Evolutionary conservation across 495 filamentous ascomycete genomes (phyloP), one percentile per base, ranked within the genome.

Genomic region (Cairneyella variabilis): DNA sequence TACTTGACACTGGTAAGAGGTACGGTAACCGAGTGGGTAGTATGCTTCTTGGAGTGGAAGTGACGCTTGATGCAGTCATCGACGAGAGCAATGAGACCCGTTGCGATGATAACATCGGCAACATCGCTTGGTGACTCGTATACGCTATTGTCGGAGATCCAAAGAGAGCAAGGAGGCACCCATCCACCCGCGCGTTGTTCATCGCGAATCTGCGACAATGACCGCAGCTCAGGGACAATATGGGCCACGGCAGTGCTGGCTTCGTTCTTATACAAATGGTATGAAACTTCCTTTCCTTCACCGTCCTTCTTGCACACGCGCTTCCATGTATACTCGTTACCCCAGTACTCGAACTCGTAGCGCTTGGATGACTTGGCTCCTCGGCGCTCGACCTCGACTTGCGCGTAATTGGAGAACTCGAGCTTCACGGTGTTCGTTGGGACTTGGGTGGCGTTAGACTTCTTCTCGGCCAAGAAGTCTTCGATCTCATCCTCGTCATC

Each of bases 341-440:
- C 68, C 68, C 41, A 66, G 49, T 61, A 62, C 32, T 58, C 51
- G 43, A 53, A 64, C 41, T 56, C 68, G 56, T 57, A 69, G 36
- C 51, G 56, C 59, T 58, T 69, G 34, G 77, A 77, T 25, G 78
- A 72, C 58, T 83, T 88, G 23, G 78, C 70, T 9, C 89, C 88
- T 38, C 82, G 78, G 30, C 90, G 79, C 56, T 76, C 83, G 50
- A 98, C 71, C 56, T 96, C 88, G 25, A 97, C 83, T 63, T 93
- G 90, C 9, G 93, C 93, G 64, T 98, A 98, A 71, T 98, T 98
- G 51, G 90, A 93, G 67, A 96, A 98, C 62, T 97, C 92, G 28
- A 98, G 78, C 65, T 89, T 86, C 58, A 87, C 86, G 36, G 77
- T 86, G 63, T 96, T 92, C 43, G 80, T 85, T 32, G 73, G 73